phyloP scores from a whole-genome alignment of 2,329 filamentous ascomycete species.

The Ceratocystis lukuohia region DNA sequence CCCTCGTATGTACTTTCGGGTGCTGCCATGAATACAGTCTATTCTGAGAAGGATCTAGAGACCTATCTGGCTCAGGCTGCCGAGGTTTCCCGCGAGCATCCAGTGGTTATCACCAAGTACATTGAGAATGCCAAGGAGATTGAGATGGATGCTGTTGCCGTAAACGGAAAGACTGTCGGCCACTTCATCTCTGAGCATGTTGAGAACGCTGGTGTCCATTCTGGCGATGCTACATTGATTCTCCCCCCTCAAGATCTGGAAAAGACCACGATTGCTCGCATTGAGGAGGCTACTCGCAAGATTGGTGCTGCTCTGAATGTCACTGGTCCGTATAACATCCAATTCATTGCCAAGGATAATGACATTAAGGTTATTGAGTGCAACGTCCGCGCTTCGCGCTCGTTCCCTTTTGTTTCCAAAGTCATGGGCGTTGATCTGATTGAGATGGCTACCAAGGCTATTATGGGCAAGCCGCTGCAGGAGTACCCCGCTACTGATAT shows the following conservation, averaged over 20 bases:
- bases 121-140: slow-evolving; percentile 99
- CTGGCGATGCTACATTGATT: slow-evolving; percentile 91
- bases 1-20: slow-evolving; percentile 95
- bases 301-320: slow-evolving; percentile 90
- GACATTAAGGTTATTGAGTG: slow-evolving; percentile 99
- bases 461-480: slow-evolving; percentile 68
- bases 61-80: slow-evolving; percentile 80
- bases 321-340: slow-evolving; percentile 95
- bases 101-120: slow-evolving; percentile 98
- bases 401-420: slow-evolving; percentile 97
- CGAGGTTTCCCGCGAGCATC: slow-evolving; percentile 87
- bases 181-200: slow-evolving; percentile 99
- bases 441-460: slow-evolving; percentile 96
- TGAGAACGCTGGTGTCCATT: slow-evolving; percentile 96
- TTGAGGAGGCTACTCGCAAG: slow-evolving; percentile 89
- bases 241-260: slow-evolving; percentile 88
- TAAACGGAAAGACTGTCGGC: slow-evolving; percentile 75
- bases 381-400: slow-evolving; percentile 90
- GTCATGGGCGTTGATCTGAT: slow-evolving; percentile 96
- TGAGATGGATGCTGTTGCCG: slow-evolving; percentile 96
- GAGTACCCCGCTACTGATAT: slow-evolving; percentile 71
- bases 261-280: slow-evolving; percentile 73
- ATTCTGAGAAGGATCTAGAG: slow-evolving; percentile 84
- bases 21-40: slow-evolving; percentile 98
- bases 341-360: slow-evolving; percentile 99